Evolutionary conservation across 2,329 filamentous ascomycete species (phyloP).

Genomic region (Xylaria sp.): DNA sequence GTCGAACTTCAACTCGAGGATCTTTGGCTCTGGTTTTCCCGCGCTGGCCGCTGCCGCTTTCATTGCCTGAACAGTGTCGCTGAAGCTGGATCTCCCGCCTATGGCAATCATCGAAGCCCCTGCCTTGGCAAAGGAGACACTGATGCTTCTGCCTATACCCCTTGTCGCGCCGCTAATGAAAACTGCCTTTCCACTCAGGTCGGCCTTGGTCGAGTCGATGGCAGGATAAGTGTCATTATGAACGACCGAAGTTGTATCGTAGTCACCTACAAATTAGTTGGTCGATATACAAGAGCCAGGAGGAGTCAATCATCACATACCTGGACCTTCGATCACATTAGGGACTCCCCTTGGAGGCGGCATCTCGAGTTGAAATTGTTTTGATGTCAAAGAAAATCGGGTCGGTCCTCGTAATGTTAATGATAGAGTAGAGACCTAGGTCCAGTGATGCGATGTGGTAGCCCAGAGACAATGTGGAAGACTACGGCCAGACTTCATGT

Average conservation of each 20-base stretch:
- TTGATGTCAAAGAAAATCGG: neutral
- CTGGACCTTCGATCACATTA: conserved; percentile 43
- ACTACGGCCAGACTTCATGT: neutral
- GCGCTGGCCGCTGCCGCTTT: conserved; percentile 41
- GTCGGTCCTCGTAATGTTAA: neutral
- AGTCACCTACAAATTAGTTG: conserved; percentile 39
- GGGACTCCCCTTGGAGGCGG: conserved; percentile 42
- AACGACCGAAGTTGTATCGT: conserved; percentile 45
- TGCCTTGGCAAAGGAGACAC: conserved; percentile 49
- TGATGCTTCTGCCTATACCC: conserved; percentile 50
- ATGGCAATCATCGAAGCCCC: conserved; percentile 53
- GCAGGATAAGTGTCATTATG: conserved; percentile 50
- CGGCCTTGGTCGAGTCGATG: conserved; percentile 46
- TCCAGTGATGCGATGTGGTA: neutral
- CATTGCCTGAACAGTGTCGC: conserved; percentile 42
- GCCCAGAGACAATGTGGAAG: neutral
- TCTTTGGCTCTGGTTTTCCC: conserved; percentile 44
- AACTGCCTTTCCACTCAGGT: conserved; percentile 48
- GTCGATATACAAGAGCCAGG: neutral
- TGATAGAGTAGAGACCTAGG: neutral
- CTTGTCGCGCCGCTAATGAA: conserved; percentile 52
- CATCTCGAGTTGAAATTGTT: conserved; percentile 32
- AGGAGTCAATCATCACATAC: conserved; percentile 20
- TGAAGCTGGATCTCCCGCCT: conserved; percentile 44
- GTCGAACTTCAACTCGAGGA: conserved; percentile 50